These are phyloP conservation scores for Phycomyces blakesleeanus DNA, from an alignment of 192 early-diverging fungal species.

Conservation along the genomic window DNA sequence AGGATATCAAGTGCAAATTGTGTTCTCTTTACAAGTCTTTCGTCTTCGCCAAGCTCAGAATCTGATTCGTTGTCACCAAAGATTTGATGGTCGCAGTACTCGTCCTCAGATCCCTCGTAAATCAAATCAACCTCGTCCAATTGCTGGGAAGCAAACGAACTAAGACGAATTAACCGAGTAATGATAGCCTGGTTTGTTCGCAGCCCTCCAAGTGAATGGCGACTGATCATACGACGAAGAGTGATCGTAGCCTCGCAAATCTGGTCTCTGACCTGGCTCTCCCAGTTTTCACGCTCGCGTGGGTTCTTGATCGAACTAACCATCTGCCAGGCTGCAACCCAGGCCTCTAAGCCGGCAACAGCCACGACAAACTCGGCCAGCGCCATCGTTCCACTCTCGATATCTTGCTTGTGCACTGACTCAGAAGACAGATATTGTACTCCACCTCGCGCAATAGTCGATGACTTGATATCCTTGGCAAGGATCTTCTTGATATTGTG, in stretches of 20 bases:
- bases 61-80: background rate
- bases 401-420: constrained; percentile 2
- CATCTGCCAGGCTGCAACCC: constrained; percentile 23
- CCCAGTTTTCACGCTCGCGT: constrained; percentile 3
- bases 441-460: background rate
- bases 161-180: constrained; percentile 16
- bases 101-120: background rate
- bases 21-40: background rate
- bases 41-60: background rate
- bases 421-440: background rate
- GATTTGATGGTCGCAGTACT: background rate
- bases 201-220: constrained; percentile 16
- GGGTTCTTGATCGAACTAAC: background rate
- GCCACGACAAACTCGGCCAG: constrained; percentile 31
- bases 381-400: constrained; percentile 16
- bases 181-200: constrained; percentile 19
- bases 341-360: constrained; percentile 24
- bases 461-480: background rate
- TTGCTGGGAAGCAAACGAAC: constrained; percentile 9
- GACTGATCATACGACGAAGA: constrained; percentile 28
- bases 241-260: constrained; percentile 4
- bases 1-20: background rate
- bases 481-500: constrained; percentile 8
- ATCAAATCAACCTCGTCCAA: constrained; percentile 5
- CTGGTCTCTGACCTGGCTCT: background rate